These are phyloP conservation scores for Trichoderma sp. DNA, from an alignment of 2,329 filamentous ascomycete species.

Conservation along the genomic window DNA sequence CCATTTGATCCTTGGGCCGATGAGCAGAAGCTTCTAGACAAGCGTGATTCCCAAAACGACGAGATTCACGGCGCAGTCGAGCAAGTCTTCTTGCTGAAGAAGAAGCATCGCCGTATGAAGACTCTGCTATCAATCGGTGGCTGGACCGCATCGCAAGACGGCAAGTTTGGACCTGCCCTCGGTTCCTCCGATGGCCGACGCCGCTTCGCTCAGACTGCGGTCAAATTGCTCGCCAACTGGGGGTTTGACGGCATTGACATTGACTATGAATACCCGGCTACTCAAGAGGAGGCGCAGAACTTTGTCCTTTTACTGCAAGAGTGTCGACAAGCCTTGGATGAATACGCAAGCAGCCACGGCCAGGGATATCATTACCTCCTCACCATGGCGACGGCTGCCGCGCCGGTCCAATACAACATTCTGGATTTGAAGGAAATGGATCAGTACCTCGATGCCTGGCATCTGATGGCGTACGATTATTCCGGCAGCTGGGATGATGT, in stretches of 20 bases:
- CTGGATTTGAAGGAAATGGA: slow-evolving; percentile 56
- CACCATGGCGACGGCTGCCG: slow-evolving; percentile 50
- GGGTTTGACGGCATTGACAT: slow-evolving; percentile 56
- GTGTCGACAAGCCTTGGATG: slow-evolving; percentile 43
- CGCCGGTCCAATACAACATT: slow-evolving; percentile 45
- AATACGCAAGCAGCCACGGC: slow-evolving; percentile 38
- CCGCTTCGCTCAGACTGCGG: slow-evolving; percentile 65
- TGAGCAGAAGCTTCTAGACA: slow-evolving; percentile 53
- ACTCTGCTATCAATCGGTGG: slow-evolving; percentile 78
- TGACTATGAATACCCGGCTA: slow-evolving; percentile 54
- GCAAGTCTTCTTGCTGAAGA: slow-evolving; percentile 73
- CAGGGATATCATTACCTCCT: slow-evolving; percentile 48
- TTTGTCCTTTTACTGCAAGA: slow-evolving; percentile 43
- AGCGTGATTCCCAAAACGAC: slow-evolving; percentile 36
- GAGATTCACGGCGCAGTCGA: slow-evolving; percentile 77
- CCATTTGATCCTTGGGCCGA: slow-evolving; percentile 42
- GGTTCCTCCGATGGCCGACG: slow-evolving; percentile 59
- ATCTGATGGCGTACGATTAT: slow-evolving; percentile 68
- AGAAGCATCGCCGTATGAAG: slow-evolving; percentile 72
- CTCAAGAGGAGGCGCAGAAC: slow-evolving; percentile 37
- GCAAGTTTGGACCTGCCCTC: slow-evolving; percentile 63
- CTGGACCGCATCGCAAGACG: slow-evolving; percentile 63
- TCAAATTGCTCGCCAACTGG: slow-evolving; percentile 66
- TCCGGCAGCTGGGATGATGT: slow-evolving; percentile 63
- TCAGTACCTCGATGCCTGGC: slow-evolving; percentile 55